phyloP scores from a whole-genome alignment of 768 basidiomycete genomes.

The Tulasnella sp. region DNA sequence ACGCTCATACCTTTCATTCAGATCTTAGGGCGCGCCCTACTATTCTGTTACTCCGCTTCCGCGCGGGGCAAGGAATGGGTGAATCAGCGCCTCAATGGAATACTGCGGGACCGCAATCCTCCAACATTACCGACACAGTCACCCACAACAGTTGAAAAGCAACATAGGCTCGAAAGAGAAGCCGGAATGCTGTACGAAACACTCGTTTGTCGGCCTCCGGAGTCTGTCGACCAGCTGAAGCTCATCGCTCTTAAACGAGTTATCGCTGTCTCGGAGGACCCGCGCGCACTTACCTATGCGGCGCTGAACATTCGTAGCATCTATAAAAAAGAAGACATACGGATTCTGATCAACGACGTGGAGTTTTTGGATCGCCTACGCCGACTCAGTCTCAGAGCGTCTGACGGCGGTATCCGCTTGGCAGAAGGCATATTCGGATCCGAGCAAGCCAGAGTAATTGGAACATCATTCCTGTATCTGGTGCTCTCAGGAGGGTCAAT shows the following conservation, averaged over 20 bases:
- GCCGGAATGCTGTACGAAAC: background rate
- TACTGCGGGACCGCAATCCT: too few species aligned
- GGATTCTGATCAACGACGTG: background rate
- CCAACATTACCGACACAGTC: too few species aligned
- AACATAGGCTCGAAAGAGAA: background rate
- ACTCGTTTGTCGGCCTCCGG: background rate
- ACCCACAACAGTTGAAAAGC: too few species aligned
- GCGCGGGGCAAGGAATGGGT: too few species aligned
- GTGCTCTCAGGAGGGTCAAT: background rate
- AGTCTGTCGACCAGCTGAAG: background rate
- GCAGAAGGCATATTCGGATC: background rate
- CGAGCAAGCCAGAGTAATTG: slow-evolving; percentile 3
- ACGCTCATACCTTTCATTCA: too few species aligned
- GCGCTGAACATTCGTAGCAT: background rate
- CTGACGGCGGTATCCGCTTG: background rate
- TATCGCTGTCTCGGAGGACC: background rate
- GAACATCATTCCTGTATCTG: background rate
- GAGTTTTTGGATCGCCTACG: background rate
- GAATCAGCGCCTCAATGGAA: too few species aligned
- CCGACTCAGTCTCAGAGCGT: background rate
- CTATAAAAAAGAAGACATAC: background rate
- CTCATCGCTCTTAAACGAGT: background rate
- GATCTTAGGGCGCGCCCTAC: too few species aligned
- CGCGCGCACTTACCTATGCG: background rate
- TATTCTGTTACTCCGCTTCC: too few species aligned